Percentiles rank a stretch among this genome's conserved stretches.
Evolutionary conservation across 2,329 filamentous ascomycete species (phyloP).

Genomic region (Cordyceps militaris): DNA sequence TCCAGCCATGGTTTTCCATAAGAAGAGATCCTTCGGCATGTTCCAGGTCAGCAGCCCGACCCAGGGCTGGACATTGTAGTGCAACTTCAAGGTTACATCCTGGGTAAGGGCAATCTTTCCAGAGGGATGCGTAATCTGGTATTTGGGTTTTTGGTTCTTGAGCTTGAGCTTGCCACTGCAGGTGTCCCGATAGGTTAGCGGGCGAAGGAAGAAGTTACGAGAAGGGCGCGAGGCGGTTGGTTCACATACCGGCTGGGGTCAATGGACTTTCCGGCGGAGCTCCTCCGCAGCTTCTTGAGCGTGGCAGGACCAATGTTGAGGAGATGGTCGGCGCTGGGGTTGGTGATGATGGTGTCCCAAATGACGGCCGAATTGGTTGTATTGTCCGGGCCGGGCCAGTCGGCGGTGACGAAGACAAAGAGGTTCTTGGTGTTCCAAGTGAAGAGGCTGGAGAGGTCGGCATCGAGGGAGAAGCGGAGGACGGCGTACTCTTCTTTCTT

Average conservation of each 20-base stretch:
- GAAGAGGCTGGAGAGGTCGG: conserved; percentile 86
- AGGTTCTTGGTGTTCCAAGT: conserved; percentile 99
- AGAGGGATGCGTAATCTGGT: conserved; percentile 87
- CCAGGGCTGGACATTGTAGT: conserved; percentile 98
- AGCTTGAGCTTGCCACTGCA: conserved; percentile 65
- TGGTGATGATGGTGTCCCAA: conserved; percentile 92
- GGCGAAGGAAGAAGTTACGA: neutral
- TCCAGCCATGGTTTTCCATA: conserved; percentile 59
- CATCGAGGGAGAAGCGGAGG: conserved; percentile 86
- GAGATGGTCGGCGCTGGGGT: conserved; percentile 56
- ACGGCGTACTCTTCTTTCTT: conserved; percentile 95
- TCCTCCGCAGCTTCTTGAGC: conserved; percentile 55
- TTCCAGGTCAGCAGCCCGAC: conserved; percentile 85
- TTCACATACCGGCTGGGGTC: conserved; percentile 48
- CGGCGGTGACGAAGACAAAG: conserved; percentile 91
- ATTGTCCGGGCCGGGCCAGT: conserved; percentile 42
- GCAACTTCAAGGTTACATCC: conserved; percentile 71
- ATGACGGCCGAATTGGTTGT: conserved; percentile 70
- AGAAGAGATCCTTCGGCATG: conserved; percentile 45
- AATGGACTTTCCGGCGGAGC: conserved; percentile 52
- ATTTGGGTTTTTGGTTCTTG: conserved; percentile 85
- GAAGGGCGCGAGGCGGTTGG: neutral
- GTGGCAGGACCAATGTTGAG: conserved; percentile 52
- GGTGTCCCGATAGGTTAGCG: neutral
- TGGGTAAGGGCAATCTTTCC: conserved; percentile 67